Evolutionary conservation across 495 filamentous ascomycete genomes (phyloP), one percentile per base, ranked within the genome.

Genomic region (Aspergillus biplanus): DNA sequence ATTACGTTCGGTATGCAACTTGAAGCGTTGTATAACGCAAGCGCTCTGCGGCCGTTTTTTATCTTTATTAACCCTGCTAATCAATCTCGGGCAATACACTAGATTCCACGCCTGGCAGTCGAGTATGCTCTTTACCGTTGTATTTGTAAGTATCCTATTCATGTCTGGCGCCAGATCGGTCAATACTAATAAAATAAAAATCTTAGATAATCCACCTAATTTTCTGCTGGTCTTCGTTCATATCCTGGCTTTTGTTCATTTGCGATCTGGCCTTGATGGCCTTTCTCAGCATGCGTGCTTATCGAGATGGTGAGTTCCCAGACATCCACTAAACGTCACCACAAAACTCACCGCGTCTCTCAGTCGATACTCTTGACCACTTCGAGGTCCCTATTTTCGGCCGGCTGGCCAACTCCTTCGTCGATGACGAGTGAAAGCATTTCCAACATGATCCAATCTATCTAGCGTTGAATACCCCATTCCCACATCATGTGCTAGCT

Each of bases 51-150:
- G 6, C 16, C 7, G 15, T 50, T 16, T 7, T 5, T 13, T 42
- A 54, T 27, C 15, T 46, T 21, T 5, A 8, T 3, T 15, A 52
- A 4, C 7, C 57, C 32, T 39, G 18, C 63, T 73, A 16, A 71
- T 50, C 33, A 46, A 49, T 16, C 35, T 15, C 11, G 49, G 39
- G 18, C 33, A 31, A 27, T 27, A 27, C 21, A 27, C 2, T 67
- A 96, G 92, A 67, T 97, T 97, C 65, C 95, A 99, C 75, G 95
- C 93, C 7, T 97, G 95, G 94, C 94, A 98, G 77, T 91, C 88
- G 5, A 89, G 89, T 63, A 83, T 98, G 74, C 75, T 97, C 15
- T 99, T 97, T 74, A 87, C 90, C 18, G 85, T 84, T 60, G 73
- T 99, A 52, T 96, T 97, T 73, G 87, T 94, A 73, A 68, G 83